phyloP scores from a whole-genome alignment of 2,329 filamentous ascomycete species.

The Trichoderma sp. region DNA sequence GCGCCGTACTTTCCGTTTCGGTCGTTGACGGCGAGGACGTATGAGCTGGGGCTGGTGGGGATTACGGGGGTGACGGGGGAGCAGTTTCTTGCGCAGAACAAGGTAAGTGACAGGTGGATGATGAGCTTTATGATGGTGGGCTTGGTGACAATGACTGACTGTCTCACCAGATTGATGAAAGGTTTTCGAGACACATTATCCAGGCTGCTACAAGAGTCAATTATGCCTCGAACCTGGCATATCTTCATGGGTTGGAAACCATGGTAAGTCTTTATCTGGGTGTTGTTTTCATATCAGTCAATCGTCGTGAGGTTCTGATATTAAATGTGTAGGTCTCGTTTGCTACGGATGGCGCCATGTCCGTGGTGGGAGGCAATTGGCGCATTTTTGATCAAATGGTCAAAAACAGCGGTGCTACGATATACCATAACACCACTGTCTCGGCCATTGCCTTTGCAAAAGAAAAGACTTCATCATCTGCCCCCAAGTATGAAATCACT shows the following conservation, averaged over 20 bases:
- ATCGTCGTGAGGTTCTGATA: not conserved
- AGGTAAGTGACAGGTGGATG: constrained; percentile 42
- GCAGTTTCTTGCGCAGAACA: constrained; percentile 70
- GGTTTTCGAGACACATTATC: constrained; percentile 79
- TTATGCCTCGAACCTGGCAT: constrained; percentile 85
- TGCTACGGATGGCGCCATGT: constrained; percentile 81
- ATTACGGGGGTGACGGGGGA: constrained; percentile 73
- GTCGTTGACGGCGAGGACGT: constrained; percentile 70
- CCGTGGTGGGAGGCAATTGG: constrained; percentile 88
- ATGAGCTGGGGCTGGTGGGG: constrained; percentile 67
- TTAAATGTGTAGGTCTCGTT: constrained; percentile 66
- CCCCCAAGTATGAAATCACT: constrained; percentile 52
- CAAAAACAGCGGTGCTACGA: constrained; percentile 60
- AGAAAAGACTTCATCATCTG: constrained; percentile 43
- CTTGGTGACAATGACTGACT: not conserved
- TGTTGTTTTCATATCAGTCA: not conserved
- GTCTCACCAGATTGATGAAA: constrained; percentile 56
- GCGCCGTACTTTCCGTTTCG: constrained; percentile 81
- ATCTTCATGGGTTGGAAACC: constrained; percentile 85
- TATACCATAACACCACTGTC: constrained; percentile 71
- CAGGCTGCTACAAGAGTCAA: constrained; percentile 93
- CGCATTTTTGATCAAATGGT: constrained; percentile 88
- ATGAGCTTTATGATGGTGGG: not conserved
- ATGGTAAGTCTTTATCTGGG: constrained; percentile 59
- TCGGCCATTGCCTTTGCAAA: constrained; percentile 58